Evolutionary conservation across 2,329 filamentous ascomycete genomes (phyloP).

Genomic region (Monosporascus sp.): DNA sequence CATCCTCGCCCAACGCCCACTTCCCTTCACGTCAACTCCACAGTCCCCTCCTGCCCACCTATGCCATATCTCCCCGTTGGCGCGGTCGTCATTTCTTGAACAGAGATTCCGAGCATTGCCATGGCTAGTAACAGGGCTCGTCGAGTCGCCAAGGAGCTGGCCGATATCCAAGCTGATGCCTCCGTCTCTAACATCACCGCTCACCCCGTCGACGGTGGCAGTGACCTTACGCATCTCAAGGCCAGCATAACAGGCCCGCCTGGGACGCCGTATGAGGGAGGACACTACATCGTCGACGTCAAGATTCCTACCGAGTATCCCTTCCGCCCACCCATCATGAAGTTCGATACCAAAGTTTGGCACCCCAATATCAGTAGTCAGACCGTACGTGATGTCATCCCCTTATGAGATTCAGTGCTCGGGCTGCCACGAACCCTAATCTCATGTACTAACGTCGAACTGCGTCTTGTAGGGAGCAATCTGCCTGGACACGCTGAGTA

Average conservation of each 20-base stretch:
- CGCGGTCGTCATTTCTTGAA: slow-evolving; percentile 2
- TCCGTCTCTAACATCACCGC: slow-evolving; percentile 70
- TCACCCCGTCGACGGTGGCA: slow-evolving; percentile 51
- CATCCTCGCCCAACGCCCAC: not conserved
- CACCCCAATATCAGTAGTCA: slow-evolving; percentile 95
- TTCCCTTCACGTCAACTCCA: slow-evolving; percentile 2
- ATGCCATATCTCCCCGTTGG: not conserved
- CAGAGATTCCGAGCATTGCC: slow-evolving; percentile 14
- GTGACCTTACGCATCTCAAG: slow-evolving; percentile 74
- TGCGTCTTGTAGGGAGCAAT: slow-evolving; percentile 69
- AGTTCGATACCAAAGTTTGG: slow-evolving; percentile 90
- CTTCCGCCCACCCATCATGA: slow-evolving; percentile 87
- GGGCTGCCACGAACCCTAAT: not conserved
- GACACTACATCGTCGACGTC: slow-evolving; percentile 77
- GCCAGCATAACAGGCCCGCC: slow-evolving; percentile 83
- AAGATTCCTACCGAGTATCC: slow-evolving; percentile 84
- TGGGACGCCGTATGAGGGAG: slow-evolving; percentile 89
- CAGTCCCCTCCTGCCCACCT: not conserved
- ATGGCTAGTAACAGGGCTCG: slow-evolving; percentile 51
- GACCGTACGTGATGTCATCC: slow-evolving; percentile 56
- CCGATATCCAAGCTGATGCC: slow-evolving; percentile 66
- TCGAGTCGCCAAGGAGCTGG: slow-evolving; percentile 69
- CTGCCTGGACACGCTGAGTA: slow-evolving; percentile 86
- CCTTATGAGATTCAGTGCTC: not conserved
- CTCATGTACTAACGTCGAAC: not conserved